These are phyloP conservation scores for Takashimella tepidaria DNA, from an alignment of 1,284 basidiomycete genomes.

Conservation along the genomic window DNA sequence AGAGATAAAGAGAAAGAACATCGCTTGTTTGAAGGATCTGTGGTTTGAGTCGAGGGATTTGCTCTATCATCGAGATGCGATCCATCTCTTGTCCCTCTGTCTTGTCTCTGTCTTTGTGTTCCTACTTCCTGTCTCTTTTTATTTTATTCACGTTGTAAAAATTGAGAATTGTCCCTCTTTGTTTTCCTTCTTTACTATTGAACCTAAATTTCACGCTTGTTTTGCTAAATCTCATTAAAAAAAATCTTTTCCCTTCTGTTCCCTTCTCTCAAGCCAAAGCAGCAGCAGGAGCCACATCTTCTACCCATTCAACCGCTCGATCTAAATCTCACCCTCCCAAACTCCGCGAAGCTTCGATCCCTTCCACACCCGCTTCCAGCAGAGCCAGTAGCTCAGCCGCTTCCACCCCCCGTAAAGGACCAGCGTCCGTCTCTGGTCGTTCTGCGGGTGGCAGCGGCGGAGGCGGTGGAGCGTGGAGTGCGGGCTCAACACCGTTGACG, in stretches of 20 bases:
- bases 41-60: too few relatives aligned
- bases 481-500: conserved; percentile 11
- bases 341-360: conserved; percentile 8
- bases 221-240: too few relatives aligned
- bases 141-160: too few relatives aligned
- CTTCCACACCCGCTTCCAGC: conserved; percentile 8
- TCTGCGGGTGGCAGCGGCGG: neutral
- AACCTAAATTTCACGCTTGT: neutral
- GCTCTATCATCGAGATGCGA: neutral
- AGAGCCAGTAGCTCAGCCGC: conserved; percentile 7
- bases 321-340: conserved; percentile 38
- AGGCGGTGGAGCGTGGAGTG: neutral
- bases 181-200: neutral
- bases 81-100: too few relatives aligned
- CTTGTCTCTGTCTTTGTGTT: neutral
- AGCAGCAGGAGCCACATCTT: neutral
- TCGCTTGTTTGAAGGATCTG: too few relatives aligned
- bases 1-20: too few relatives aligned
- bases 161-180: neutral
- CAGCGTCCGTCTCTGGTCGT: too few relatives aligned
- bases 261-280: neutral
- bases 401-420: conserved; percentile 50
- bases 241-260: too few relatives aligned
- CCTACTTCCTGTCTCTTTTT: neutral
- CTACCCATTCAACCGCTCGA: conserved; percentile 23